These are phyloP conservation scores for Puccinia coronata DNA, from an alignment of 1,284 basidiomycete genomes.

Conservation along the genomic window DNA sequence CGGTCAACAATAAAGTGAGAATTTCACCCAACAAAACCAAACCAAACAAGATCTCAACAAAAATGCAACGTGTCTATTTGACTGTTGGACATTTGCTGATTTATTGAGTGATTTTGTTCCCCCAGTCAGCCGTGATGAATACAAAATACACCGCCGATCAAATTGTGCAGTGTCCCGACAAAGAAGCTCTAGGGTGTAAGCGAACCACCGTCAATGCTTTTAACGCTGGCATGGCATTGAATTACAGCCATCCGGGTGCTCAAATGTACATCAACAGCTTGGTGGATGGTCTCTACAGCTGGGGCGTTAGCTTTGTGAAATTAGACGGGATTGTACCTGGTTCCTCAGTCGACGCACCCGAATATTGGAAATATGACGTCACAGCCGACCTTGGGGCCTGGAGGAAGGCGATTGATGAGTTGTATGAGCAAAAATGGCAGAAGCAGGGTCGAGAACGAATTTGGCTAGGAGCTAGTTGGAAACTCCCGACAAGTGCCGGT, in stretches of 20 bases:
- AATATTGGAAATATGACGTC: conserved; percentile 2
- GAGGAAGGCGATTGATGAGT: conserved; percentile 16
- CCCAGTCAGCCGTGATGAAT: conserved; percentile 13
- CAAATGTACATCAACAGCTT: conserved; percentile 42
- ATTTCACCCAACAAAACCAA: no score
- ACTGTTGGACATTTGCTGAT: neutral
- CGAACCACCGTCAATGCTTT: conserved; percentile 35
- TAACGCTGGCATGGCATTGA: conserved; percentile 24
- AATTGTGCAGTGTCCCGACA: conserved; percentile 39
- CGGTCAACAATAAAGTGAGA: conserved; percentile 25
- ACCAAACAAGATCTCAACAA: no score
- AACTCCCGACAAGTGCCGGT: conserved; percentile 15
- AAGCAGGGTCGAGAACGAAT: conserved; percentile 35
- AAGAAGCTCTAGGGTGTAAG: neutral
- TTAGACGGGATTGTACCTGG: conserved; percentile 44
- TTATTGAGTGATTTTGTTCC: neutral
- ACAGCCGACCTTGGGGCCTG: conserved; percentile 37
- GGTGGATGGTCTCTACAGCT: conserved; percentile 38
- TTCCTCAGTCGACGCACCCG: conserved; percentile 8
- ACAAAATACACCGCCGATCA: conserved; percentile 43
- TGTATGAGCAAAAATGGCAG: conserved; percentile 34
- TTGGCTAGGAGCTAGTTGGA: conserved; percentile 43
- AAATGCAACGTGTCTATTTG: neutral
- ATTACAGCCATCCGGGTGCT: conserved; percentile 42
- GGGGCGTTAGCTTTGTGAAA: conserved; percentile 46